Conservation (phyloP, 495 filamentous ascomycete species). For the Amorphotheca resinae region DNA sequence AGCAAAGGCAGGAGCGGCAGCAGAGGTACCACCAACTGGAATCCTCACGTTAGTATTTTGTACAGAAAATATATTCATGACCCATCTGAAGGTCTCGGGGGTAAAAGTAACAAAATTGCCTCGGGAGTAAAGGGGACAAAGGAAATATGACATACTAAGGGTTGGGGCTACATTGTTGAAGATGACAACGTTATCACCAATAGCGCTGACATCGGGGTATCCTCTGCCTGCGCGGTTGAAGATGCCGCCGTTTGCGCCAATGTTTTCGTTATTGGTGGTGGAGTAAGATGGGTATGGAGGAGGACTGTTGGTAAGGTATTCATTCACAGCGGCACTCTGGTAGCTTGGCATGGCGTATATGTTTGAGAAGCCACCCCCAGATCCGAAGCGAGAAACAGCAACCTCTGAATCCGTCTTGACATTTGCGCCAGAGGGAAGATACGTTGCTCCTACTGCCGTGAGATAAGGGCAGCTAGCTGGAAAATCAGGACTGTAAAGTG, state of each 20-base stretch:
- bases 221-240: constrained; percentile 22
- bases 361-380: constrained; percentile 39
- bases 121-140: neutral
- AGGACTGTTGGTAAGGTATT: constrained; percentile 18
- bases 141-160: constrained; percentile 24
- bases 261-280: constrained; percentile 1
- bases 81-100: too few species aligned
- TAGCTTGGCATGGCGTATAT: constrained; percentile 28
- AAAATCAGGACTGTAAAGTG: constrained; percentile 23
- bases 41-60: too few species aligned
- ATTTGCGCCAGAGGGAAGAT: constrained; percentile 15
- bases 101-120: neutral
- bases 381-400: constrained; percentile 21
- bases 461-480: constrained; percentile 36
- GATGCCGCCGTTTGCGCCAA: constrained; percentile 34
- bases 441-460: constrained; percentile 33
- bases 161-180: constrained; percentile 11
- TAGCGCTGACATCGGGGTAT: neutral
- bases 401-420: constrained; percentile 21
- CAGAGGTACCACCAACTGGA: constrained; percentile 40
- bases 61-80: too few species aligned
- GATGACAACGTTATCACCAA: constrained; percentile 19
- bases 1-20: constrained; percentile 25
- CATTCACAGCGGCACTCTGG: constrained; percentile 19
- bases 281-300: constrained; percentile 11